Percentiles rank a stretch among this genome's conserved stretches.
Conservation (phyloP, 208 protist genomes). For the Strigomonas culicis region DNA sequence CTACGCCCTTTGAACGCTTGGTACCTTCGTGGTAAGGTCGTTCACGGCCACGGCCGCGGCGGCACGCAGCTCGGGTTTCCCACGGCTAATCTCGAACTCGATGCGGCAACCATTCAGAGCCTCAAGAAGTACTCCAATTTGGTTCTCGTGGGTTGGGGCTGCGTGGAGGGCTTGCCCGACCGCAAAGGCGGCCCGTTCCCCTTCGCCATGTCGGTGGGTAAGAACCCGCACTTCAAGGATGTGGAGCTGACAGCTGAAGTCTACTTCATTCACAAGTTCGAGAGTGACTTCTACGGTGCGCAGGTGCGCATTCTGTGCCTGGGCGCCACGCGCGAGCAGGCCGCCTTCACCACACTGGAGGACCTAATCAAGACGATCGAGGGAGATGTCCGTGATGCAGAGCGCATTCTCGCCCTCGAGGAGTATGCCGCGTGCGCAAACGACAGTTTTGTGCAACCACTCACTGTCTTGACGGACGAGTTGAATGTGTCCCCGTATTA, state of each 20-base stretch:
- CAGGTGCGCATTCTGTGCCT: slow-evolving; percentile 61
- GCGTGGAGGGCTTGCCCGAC: slow-evolving; percentile 25
- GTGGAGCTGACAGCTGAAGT: slow-evolving; percentile 72
- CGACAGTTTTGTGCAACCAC: slow-evolving; percentile 39
- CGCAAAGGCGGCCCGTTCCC: slow-evolving; percentile 39
- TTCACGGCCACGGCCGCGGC: slow-evolving; percentile 83
- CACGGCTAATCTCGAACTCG: slow-evolving; percentile 80
- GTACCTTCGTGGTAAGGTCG: slow-evolving; percentile 69
- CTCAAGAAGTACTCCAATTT: slow-evolving; percentile 55
- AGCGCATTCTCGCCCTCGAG: slow-evolving; percentile 24
- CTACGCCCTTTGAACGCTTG: slow-evolving; percentile 29
- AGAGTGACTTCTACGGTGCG: slow-evolving; percentile 85
- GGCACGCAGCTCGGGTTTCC: slow-evolving; percentile 86
- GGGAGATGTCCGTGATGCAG: slow-evolving; percentile 39
- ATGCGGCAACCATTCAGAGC: slow-evolving; percentile 25
- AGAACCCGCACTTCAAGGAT: slow-evolving; percentile 89
- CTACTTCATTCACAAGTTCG: slow-evolving; percentile 86
- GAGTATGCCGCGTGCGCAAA: slow-evolving; percentile 22
- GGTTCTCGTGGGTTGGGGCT: slow-evolving; percentile 85
- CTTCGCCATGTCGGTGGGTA: slow-evolving; percentile 87
- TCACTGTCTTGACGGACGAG: slow-evolving; percentile 5
- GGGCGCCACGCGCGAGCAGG: slow-evolving; percentile 52
- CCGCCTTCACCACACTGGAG: slow-evolving; percentile 73
- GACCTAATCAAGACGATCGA: slow-evolving; percentile 79
- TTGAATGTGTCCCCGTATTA: slow-evolving; percentile 14